Base-by-base conservation (phyloP, 257 asterid genomes). In the Scutellaria baicalensis region DNA sequence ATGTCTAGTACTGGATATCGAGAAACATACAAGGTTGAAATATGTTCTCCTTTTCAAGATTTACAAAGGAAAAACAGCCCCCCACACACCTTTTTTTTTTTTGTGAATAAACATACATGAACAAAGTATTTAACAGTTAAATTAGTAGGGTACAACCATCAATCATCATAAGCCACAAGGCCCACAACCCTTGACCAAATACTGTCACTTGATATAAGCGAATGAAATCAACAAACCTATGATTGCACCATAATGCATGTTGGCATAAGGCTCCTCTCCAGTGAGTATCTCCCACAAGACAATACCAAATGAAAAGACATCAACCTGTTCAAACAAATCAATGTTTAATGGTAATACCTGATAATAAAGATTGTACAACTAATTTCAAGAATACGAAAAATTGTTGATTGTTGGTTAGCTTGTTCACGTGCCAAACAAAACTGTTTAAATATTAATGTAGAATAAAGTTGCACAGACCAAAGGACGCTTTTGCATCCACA, bases 281-380 rank as follows among this genome's bases (percentile, higher is more conserved):
- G 96, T 89, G 68, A 92, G 98, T 70, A 92, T 92, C 98, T 89
- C 98, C 98, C 98, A 92, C 83, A 92, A 71, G 68, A 92, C 96
- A 78, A 92, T 88, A 45, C 98, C 98, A 75, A 92, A 92, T 72
- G 98, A 92, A 77, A 92, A 92, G 56, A 88, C 98, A 72, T 92
- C 98, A 54, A 92, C 98, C 98, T 92, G 89, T 27, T 55, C 55
- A 59, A 33, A 47, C 38, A 55, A 55, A 70, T 51, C 51, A 75
- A 72, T 66, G 36, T 60, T 17, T 7, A 20, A 61, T 36, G 49
- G 11, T 27, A 27, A 27, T 27, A 27, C 33, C 31, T 0, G 3
- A 27, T 2, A 27, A 27, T 27, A 27, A 27, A 27, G 4, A 27
- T 27, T 27, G 33, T 27, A 27, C 33, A 27, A 27, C 33, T 27